Conservation (phyloP, 1,284 basidiomycete species). For the Tylopilus sp. region DNA sequence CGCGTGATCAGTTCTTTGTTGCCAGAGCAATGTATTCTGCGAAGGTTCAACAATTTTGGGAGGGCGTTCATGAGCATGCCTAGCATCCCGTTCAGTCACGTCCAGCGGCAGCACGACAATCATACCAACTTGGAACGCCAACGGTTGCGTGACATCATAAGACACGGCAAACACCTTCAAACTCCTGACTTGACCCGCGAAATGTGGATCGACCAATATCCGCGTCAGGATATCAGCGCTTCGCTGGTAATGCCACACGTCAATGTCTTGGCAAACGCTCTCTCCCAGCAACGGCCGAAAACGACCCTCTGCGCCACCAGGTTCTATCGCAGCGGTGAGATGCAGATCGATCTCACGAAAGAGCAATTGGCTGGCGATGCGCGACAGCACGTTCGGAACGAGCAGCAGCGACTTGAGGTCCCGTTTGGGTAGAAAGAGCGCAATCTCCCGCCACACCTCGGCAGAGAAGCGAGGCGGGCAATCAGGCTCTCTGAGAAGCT, state of each 20-base stretch:
- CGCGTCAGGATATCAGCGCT: constrained; percentile 69
- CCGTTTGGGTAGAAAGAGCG: constrained; percentile 56
- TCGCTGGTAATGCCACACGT: constrained; percentile 57
- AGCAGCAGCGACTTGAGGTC: constrained; percentile 65
- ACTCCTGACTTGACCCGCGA: constrained; percentile 57
- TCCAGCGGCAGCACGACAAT: neutral
- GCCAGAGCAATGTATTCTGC: constrained; percentile 61
- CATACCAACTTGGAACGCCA: constrained; percentile 65
- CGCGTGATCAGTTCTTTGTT: constrained; percentile 52
- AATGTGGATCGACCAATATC: constrained; percentile 58
- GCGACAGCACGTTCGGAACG: constrained; percentile 64
- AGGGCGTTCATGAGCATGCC: constrained; percentile 69
- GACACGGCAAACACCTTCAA: constrained; percentile 57
- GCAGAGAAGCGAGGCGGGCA: constrained; percentile 51
- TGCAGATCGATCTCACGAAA: constrained; percentile 65
- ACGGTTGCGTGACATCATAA: constrained; percentile 47
- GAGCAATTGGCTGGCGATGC: constrained; percentile 64
- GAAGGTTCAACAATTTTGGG: constrained; percentile 57
- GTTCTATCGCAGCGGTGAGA: constrained; percentile 32
- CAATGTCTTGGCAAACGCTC: constrained; percentile 31
- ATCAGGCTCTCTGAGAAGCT: constrained; percentile 37
- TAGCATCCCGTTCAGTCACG: constrained; percentile 23
- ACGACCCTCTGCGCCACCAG: constrained; percentile 28
- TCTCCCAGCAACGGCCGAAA: constrained; percentile 7
- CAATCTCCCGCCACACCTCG: constrained; percentile 72